phyloP scores from a whole-genome alignment of 106 monocot species.

The Platanthera zijinensis region DNA sequence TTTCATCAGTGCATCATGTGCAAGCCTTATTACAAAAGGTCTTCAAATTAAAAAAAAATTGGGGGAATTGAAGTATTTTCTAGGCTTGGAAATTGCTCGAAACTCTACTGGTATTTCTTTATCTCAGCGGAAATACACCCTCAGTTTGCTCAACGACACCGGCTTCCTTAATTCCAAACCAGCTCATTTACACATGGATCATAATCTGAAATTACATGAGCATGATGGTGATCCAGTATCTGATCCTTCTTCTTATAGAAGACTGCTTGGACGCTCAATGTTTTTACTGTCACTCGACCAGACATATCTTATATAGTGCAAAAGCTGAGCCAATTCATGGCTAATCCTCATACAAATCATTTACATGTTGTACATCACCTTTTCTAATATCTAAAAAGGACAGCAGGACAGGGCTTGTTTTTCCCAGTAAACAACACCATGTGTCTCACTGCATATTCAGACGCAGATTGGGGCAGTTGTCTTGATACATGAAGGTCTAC shows the following conservation, averaged over 20 bases:
- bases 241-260: not conserved
- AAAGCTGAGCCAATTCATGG: no score
- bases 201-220: no score
- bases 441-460: not conserved
- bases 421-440: not conserved
- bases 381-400: not conserved
- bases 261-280: no score
- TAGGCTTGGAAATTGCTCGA: not conserved
- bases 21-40: not conserved
- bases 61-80: not conserved
- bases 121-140: no score
- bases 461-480: not conserved
- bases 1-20: not conserved
- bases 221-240: not conserved
- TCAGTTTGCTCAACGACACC: no score
- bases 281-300: no score
- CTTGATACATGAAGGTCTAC: not conserved
- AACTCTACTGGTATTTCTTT: no score
- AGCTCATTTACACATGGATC: not conserved
- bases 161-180: no score
- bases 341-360: not conserved
- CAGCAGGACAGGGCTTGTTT: not conserved
- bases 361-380: no score
- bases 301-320: no score
- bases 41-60: not conserved